Percentiles rank a stretch among this genome's conserved stretches.
Conservation (phyloP, 352 stramenopile genomes). For the Thalassiosira mediterranea region DNA sequence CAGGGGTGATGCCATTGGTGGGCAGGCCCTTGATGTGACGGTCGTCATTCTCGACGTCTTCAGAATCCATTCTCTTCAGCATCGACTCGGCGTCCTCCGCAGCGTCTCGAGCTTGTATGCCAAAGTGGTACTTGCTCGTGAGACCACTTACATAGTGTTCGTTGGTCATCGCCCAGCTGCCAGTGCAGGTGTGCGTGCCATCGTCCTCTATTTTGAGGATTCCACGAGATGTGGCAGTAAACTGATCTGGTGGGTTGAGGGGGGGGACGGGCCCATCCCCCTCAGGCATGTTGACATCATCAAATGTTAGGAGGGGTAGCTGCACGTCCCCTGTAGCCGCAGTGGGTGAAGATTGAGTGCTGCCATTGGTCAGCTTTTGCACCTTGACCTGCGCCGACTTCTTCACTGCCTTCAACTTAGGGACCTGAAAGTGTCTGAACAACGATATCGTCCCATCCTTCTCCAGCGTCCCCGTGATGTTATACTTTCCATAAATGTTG, state of each 20-base stretch:
- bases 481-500: conserved; percentile 82
- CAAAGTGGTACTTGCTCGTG: conserved; percentile 75
- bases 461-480: conserved; percentile 66
- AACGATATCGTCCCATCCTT: conserved; percentile 71
- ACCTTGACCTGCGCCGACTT: conserved; percentile 3
- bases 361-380: conserved; percentile 15
- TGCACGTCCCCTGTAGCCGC: conserved; percentile 17
- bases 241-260: conserved; percentile 46
- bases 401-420: conserved; percentile 56
- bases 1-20: conserved; percentile 23
- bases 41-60: conserved; percentile 34
- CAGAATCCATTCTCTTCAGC: conserved; percentile 25
- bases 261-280: conserved; percentile 30
- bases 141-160: conserved; percentile 72
- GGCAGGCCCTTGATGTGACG: conserved; percentile 10
- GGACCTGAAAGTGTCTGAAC: conserved; percentile 67
- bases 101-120: conserved; percentile 64
- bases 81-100: conserved; percentile 56
- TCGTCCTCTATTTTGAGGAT: conserved; percentile 76
- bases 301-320: conserved; percentile 47
- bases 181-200: conserved; percentile 70
- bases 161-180: conserved; percentile 76
- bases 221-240: conserved; percentile 64
- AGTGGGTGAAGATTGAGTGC: background rate
- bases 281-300: conserved; percentile 68